Conservation (phyloP, 441 rosid genomes). For the Populus hybrid region DNA sequence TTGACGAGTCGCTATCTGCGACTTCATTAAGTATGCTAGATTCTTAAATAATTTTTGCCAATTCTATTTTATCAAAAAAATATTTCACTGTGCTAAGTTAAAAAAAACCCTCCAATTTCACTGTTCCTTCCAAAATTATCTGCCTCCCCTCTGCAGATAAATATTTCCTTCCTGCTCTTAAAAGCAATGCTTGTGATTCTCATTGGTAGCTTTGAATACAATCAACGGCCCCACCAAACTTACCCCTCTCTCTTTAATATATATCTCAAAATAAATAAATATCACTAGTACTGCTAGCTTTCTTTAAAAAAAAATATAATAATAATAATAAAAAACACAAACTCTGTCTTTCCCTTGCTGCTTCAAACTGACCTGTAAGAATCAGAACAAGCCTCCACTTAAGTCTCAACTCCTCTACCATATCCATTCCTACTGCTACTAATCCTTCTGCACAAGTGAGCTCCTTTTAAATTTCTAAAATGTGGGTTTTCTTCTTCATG, state of each 20-base stretch:
- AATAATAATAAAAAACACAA: slow-evolving; percentile 2
- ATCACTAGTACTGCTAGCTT: neutral
- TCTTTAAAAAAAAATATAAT: neutral
- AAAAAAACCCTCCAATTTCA: no score
- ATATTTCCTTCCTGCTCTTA: slow-evolving; percentile 38
- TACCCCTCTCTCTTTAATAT: slow-evolving; percentile 10
- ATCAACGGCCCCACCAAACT: slow-evolving; percentile 70
- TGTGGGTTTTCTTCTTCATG: slow-evolving; percentile 6
- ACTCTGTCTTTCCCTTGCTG: slow-evolving; percentile 20
- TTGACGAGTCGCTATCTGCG: no score
- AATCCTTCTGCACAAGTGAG: slow-evolving; percentile 45
- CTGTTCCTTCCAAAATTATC: neutral
- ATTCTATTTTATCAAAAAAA: no score
- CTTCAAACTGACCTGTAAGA: slow-evolving; percentile 1
- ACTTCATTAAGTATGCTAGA: no score
- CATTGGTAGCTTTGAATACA: slow-evolving; percentile 64
- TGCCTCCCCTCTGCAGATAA: neutral
- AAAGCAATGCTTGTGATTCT: slow-evolving; percentile 78
- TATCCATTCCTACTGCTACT: slow-evolving; percentile 13
- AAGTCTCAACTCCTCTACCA: slow-evolving; percentile 12
- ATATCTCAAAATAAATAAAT: neutral
- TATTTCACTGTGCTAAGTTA: no score
- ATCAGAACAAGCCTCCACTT: slow-evolving; percentile 64
- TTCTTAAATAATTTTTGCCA: no score
- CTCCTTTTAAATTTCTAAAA: slow-evolving; percentile 16